Evolutionary conservation across 1,284 basidiomycete genomes (phyloP).

Genomic region (Pholiota adiposa): DNA sequence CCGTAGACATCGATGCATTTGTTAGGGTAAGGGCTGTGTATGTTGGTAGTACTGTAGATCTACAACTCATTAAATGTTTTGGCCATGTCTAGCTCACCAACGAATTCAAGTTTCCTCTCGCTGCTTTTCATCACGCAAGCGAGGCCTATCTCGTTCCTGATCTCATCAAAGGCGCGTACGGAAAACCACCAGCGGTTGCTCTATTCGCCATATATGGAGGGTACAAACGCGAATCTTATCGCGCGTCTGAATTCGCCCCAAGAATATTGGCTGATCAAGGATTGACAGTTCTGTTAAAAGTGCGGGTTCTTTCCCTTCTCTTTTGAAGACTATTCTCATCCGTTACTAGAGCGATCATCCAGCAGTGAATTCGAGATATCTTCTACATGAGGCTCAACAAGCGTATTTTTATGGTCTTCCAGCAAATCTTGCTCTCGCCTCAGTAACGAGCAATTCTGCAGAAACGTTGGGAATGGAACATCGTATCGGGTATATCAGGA

Average conservation of each 20-base stretch:
- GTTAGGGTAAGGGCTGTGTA: slow-evolving; percentile 54
- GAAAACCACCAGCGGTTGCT: slow-evolving; percentile 72
- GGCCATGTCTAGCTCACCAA: slow-evolving; percentile 59
- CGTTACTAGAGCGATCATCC: slow-evolving; percentile 68
- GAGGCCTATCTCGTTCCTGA: slow-evolving; percentile 87
- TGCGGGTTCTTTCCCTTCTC: slow-evolving; percentile 22
- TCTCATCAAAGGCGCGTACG: slow-evolving; percentile 75
- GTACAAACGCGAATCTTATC: slow-evolving; percentile 81
- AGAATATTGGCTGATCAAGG: slow-evolving; percentile 72
- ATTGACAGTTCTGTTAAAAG: slow-evolving; percentile 73
- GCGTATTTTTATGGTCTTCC: slow-evolving; percentile 80
- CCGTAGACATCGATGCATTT: slow-evolving; percentile 77
- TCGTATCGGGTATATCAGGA: slow-evolving; percentile 47
- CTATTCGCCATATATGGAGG: slow-evolving; percentile 75
- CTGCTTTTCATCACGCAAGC: slow-evolving; percentile 87
- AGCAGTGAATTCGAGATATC: slow-evolving; percentile 74
- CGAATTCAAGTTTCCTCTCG: slow-evolving; percentile 82
- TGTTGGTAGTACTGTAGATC: background rate
- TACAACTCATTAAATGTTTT: background rate
- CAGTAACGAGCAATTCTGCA: slow-evolving; percentile 64
- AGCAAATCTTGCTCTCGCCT: slow-evolving; percentile 64
- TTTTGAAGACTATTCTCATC: slow-evolving; percentile 3
- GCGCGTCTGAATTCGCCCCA: slow-evolving; percentile 79
- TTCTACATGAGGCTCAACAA: slow-evolving; percentile 88
- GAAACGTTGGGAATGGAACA: slow-evolving; percentile 50